Evolutionary conservation across 352 stramenopile species (phyloP).

Genomic region (Phytophthora fragariae): DNA sequence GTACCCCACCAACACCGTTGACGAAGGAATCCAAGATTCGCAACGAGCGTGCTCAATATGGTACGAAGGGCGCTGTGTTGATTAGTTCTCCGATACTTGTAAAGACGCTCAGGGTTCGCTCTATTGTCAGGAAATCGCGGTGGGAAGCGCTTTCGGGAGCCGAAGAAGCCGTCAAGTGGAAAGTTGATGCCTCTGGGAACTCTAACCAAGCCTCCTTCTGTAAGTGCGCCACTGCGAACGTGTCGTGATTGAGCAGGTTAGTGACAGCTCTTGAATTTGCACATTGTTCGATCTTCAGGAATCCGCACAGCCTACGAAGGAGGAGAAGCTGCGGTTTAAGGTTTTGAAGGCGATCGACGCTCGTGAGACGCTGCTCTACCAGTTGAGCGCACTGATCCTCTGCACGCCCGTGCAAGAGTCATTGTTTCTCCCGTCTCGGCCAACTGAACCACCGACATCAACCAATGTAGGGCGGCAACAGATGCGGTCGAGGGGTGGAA

Average conservation of each 20-base stretch:
- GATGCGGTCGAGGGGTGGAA: constrained; percentile 54
- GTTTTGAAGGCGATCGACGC: constrained; percentile 71
- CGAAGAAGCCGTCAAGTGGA: constrained; percentile 36
- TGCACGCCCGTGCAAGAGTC: constrained; percentile 71
- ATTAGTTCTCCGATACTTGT: background rate
- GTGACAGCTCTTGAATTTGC: background rate
- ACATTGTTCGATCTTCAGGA: constrained; percentile 22
- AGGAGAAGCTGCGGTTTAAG: constrained; percentile 79
- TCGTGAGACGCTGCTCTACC: constrained; percentile 74
- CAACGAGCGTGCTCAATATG: constrained; percentile 67
- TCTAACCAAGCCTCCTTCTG: constrained; percentile 42
- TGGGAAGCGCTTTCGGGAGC: constrained; percentile 22
- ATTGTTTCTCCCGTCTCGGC: constrained; percentile 60
- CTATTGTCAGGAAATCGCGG: constrained; percentile 39
- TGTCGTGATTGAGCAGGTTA: background rate
- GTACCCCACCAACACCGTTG: constrained; percentile 28
- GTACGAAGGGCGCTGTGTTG: constrained; percentile 18
- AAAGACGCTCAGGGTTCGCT: background rate
- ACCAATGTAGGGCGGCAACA: constrained; percentile 36
- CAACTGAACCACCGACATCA: constrained; percentile 34
- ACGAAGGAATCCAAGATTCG: constrained; percentile 61
- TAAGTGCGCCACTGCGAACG: constrained; percentile 3
- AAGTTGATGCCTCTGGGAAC: constrained; percentile 50
- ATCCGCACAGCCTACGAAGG: constrained; percentile 46
- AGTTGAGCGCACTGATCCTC: constrained; percentile 73